Percentiles rank a stretch among this genome's conserved stretches.
phyloP scores from a whole-genome alignment of 306 rosid species.

The Arachis stenosperma region DNA sequence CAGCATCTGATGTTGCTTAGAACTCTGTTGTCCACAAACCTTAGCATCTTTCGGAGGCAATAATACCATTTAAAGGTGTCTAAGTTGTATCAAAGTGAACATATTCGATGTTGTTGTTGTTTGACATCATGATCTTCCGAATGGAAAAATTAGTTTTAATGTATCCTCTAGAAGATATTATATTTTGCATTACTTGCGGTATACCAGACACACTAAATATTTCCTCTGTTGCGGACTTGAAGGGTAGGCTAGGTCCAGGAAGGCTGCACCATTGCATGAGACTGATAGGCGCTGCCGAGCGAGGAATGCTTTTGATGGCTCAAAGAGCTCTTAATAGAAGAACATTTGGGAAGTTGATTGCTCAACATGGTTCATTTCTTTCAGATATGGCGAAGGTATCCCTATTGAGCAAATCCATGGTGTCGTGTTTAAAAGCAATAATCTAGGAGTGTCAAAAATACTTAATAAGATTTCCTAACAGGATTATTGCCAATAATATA shows the following conservation, averaged over 20 bases:
- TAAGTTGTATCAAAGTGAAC: no score
- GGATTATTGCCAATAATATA: no score
- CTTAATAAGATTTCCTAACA: no score
- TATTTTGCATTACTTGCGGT: no score
- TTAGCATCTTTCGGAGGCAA: background rate
- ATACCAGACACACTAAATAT: background rate
- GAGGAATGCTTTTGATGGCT: conserved; percentile 84
- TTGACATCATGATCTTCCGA: background rate
- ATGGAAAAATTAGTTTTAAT: background rate
- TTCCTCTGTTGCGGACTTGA: conserved; percentile 34
- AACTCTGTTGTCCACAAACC: conserved; percentile 15
- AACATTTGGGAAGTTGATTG: conserved; percentile 85
- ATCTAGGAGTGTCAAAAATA: background rate
- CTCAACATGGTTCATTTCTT: conserved; percentile 90
- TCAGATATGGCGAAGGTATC: conserved; percentile 84
- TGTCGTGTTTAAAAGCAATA: background rate
- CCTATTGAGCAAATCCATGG: conserved; percentile 10
- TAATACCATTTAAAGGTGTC: no score
- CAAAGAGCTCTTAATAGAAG: conserved; percentile 84
- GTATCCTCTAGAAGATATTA: background rate
- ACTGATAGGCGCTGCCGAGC: conserved; percentile 89
- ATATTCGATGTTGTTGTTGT: no score
- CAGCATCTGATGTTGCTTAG: conserved; percentile 29
- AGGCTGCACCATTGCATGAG: conserved; percentile 99
- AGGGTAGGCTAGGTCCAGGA: conserved; percentile 99